Base-by-base conservation (phyloP, 2,329 filamentous ascomycete genomes). In the Aspergillus ochraceoroseus region DNA sequence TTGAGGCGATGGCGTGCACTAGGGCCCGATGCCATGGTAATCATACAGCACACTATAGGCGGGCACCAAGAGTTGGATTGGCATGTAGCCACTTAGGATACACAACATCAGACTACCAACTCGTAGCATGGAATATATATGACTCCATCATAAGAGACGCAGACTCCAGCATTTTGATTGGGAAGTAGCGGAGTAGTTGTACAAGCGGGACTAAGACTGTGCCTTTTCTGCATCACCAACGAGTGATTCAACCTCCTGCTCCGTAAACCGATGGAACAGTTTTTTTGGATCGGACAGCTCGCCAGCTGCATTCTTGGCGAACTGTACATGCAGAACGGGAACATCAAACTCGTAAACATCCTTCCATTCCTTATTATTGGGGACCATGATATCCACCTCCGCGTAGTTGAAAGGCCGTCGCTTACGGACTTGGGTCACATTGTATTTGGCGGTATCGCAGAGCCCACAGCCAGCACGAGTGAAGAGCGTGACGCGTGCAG, bases 321-420 rank as follows among this genome's bases (percentile, higher is more conserved):
- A 74, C 23, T 72, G 75, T 28, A 81, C 66, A 55, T 82, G 79
- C 19, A 82, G 67, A 46, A 82, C 79, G 0, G 79, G 79, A 2
- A 78, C 77, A 52, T 82, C 79, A 44, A 80, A 80, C 33, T 81
- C 77, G 52, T 82, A 82, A 11, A 77, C 59, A 42, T 70, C 64
- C 52, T 72, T 80, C 79, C 79, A 82, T 34, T 68, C 61, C 46
- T 74, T 65, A 35, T 80, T 71, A 3, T 62, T 67, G 0, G 67
- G 58, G 3, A 65, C 66, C 72, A 80, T 77, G 37, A 82, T 75
- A 52, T 82, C 72, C 43, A 79, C 63, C 58, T 82, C 77, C 2
- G 68, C 51, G 55, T 79, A 81, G 41, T 73, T 68, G 48, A 81
- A 74, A 2, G 70, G 67, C 27, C 71, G 66, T 28, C 67, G 68